Base-by-base conservation (phyloP, 352 stramenopile genomes). In the Globisporangium sylvaticum region DNA sequence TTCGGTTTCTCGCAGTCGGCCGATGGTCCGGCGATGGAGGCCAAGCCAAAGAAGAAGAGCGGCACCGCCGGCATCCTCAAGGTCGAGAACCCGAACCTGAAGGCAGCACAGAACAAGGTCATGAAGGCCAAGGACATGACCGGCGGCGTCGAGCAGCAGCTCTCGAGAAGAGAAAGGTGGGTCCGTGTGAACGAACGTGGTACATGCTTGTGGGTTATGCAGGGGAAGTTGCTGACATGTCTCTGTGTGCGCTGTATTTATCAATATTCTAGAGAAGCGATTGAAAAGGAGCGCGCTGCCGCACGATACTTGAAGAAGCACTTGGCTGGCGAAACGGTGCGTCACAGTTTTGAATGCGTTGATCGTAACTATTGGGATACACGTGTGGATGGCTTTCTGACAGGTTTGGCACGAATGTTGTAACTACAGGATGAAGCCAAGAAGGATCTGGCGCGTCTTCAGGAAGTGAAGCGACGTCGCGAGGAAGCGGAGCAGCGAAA, bases 41-140 rank as follows among this genome's bases (percentile, higher is more conserved):
- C 81, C 29, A 77, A 82, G 57, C 78, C 83, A 66, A 75, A 83
- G 71, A 95, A 95, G 78, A 86, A 88, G 39, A 83, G 78, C 58
- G 84, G 87, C 27, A 81, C 94, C 24, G 75, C 73, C 2, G 81
- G 75, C 22, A 75, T 93, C 34, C 76, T 93, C 62, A 87, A 95
- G 78, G 81, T 83, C 46, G 71, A 94, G 64, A 96, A 96, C 82
- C 89, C 88, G 7, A 96, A 96, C 73, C 55, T 78, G 15, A 81
- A 75, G 67, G 74, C 86, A 58, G 71, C 65, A n/a, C 67, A 84
- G 63, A 90, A 80, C 70, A 96, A 95, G 77, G 76, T 91, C 31
- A 91, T 95, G 72, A 95, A 95, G 76, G 85, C 84, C 39, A 95
- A 94, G 74, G 88, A 94, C 70, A 88, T 96, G 72, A 75, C 84